phyloP scores from a whole-genome alignment of 192 early-diverging fungal genomes.

The Jimgerdemannia flammicorona region DNA sequence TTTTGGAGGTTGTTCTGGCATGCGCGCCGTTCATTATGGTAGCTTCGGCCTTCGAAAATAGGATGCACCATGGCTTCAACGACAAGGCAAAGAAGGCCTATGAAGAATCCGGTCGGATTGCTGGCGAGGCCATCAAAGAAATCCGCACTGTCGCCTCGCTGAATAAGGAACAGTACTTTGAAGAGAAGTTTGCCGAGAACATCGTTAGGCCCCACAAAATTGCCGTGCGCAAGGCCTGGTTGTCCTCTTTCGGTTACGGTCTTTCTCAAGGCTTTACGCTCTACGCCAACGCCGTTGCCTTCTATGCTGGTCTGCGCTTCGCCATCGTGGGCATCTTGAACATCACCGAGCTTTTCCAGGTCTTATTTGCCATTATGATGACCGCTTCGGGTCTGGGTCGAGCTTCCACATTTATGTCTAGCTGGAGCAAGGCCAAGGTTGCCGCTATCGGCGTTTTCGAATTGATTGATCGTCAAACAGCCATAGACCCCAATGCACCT shows the following conservation, averaged over 20 bases:
- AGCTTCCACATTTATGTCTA: conserved; percentile 68
- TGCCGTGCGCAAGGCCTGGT: conserved; percentile 57
- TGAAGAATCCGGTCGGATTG: conserved; percentile 75
- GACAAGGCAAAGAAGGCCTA: conserved; percentile 68
- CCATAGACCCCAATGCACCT: conserved; percentile 54
- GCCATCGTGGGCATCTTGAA: conserved; percentile 44
- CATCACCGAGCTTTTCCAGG: conserved; percentile 54
- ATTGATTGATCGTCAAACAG: conserved; percentile 63
- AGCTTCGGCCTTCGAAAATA: conserved; percentile 48
- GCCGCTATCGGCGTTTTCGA: conserved; percentile 70
- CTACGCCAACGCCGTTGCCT: conserved; percentile 70
- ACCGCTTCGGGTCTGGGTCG: conserved; percentile 60
- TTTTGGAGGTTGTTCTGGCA: conserved; percentile 44
- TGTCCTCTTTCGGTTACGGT: conserved; percentile 71
- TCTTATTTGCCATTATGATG: conserved; percentile 78
- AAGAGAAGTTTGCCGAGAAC: conserved; percentile 54
- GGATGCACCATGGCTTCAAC: conserved; percentile 54
- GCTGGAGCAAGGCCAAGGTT: conserved; percentile 73
- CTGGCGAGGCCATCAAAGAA: conserved; percentile 78
- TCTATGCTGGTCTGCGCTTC: conserved; percentile 67
- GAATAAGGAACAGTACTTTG: conserved; percentile 71
- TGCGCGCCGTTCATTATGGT: conserved; percentile 57
- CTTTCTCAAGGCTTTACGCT: conserved; percentile 69
- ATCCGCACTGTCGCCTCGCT: conserved; percentile 87
- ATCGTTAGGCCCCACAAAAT: conserved; percentile 66